These are phyloP conservation scores for Hyaloscypha hepaticicola DNA, from an alignment of 495 filamentous ascomycete genomes.

Conservation along the genomic window DNA sequence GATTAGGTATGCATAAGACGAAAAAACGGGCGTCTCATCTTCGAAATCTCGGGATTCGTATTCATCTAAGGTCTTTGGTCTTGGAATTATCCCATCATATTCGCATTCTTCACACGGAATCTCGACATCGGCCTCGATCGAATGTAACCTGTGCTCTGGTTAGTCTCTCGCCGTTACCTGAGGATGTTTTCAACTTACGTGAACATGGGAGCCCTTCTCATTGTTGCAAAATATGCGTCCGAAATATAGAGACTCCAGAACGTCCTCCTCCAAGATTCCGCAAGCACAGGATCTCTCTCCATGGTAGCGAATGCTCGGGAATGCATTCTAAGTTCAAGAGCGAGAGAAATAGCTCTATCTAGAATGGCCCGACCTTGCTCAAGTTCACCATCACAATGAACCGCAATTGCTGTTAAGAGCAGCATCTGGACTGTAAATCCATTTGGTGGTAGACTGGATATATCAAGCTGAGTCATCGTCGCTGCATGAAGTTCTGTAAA, in stretches of 20 bases:
- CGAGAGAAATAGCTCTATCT: constrained; percentile 55
- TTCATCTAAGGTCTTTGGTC: constrained; percentile 51
- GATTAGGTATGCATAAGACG: constrained; percentile 63
- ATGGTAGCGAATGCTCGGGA: constrained; percentile 46
- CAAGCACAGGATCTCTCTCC: constrained; percentile 52
- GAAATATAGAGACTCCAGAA: constrained; percentile 76
- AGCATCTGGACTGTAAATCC: constrained; percentile 65
- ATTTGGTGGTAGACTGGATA: constrained; percentile 43
- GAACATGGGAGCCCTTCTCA: constrained; percentile 38
- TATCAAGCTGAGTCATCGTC: constrained; percentile 42
- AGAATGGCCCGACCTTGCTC: constrained; percentile 54
- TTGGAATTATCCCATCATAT: constrained; percentile 55
- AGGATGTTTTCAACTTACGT: constrained; percentile 37
- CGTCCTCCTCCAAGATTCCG: constrained; percentile 68
- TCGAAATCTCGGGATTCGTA: constrained; percentile 58
- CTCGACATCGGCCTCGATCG: constrained; percentile 48
- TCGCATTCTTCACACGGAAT: constrained; percentile 65
- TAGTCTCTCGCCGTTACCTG: constrained; percentile 24
- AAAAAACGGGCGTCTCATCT: constrained; percentile 49
- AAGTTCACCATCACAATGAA: constrained; percentile 63
- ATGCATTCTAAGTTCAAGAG: constrained; percentile 66
- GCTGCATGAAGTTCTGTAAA: constrained; percentile 43
- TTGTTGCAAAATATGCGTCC: constrained; percentile 47
- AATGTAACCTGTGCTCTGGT: constrained; percentile 24
- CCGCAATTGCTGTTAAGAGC: constrained; percentile 61